Base-by-base conservation (phyloP, 2,329 filamentous ascomycete genomes). In the Penicillium sp. region DNA sequence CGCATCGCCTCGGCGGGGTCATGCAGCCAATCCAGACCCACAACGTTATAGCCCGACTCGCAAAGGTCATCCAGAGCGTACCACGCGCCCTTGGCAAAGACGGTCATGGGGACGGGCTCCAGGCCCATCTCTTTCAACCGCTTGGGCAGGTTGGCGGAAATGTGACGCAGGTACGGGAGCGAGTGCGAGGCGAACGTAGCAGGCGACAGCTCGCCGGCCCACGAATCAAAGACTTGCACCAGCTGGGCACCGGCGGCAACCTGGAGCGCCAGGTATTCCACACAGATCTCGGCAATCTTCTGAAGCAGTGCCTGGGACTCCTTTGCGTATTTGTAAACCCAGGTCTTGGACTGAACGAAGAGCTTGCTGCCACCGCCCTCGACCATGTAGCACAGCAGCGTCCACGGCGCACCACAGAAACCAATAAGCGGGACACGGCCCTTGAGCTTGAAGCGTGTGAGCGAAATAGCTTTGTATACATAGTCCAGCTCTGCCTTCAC, bases 81-180 rank as follows among this genome's bases (percentile, higher is more conserved):
- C 89, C 94, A 97, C 10, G 94, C 92, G 10, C 94, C 94, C 78
- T 99, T 99, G 31, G 94, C 91, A 72, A 99, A 99, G 22, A 97
- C 91, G 5, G 92, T 95, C 92, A 97, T 96, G 3, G 94, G 94
- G 3, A 99, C 92, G 10, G 78, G 80, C 51, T 92, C 88, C 46
- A 92, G 75, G 0, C 86, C 85, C 67, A 95, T 79, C 68, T 89
- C 87, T 62, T 82, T 77, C 51, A 97, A 76, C 54, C 84, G 85
- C 62, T 78, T 79, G 1, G 92, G 92, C 3, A 99, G 81, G 61
- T 92, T 82, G 61, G 87, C 79, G 10, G 91, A 85, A 62, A 99
- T 97, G 69, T 92, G 85, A 39, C 82, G 82, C 47, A 99, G 80
- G 68, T 92, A 96, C 1, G 94, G 94, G 60, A 94, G 82, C 2